These are phyloP conservation scores for Monilinia vaccinii-corymbosi DNA, from an alignment of 2,329 filamentous ascomycete genomes.

Conservation along the genomic window DNA sequence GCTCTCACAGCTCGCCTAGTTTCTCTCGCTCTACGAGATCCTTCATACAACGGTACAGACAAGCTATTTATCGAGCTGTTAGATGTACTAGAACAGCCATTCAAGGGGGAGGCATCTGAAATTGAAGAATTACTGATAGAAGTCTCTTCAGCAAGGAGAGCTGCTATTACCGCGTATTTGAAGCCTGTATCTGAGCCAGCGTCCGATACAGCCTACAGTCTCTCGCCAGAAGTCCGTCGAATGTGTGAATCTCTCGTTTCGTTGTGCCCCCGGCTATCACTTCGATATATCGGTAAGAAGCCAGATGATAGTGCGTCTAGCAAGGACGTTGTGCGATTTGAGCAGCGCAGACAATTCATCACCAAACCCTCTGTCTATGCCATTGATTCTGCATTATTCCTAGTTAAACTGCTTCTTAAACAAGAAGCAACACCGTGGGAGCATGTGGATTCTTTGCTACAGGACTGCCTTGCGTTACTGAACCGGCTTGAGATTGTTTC, in stretches of 20 bases:
- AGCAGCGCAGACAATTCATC: conserved; percentile 43
- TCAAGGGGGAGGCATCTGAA: conserved; percentile 50
- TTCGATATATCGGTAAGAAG: conserved; percentile 52
- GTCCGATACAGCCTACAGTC: neutral
- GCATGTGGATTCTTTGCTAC: conserved; percentile 45
- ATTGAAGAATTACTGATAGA: conserved; percentile 52
- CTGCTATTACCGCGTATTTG: conserved; percentile 34
- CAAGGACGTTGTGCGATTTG: conserved; percentile 52
- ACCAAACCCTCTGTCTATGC: conserved; percentile 44
- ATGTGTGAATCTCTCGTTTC: conserved; percentile 48
- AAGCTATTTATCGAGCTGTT: conserved; percentile 40
- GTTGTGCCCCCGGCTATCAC: conserved; percentile 49
- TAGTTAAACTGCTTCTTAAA: conserved; percentile 45
- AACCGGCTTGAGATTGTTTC: conserved; percentile 37
- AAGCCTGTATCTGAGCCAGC: neutral
- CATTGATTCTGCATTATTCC: conserved; percentile 51
- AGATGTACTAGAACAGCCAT: conserved; percentile 46
- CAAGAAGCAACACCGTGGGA: conserved; percentile 43
- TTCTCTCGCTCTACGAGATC: conserved; percentile 42
- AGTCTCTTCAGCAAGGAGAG: conserved; percentile 46
- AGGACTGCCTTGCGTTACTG: conserved; percentile 46
- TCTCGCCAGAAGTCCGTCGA: conserved; percentile 22
- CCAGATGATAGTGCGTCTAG: conserved; percentile 42
- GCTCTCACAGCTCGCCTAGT: conserved; percentile 47
- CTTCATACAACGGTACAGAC: conserved; percentile 33